Base-by-base conservation (phyloP, 2,329 filamentous ascomycete genomes). In the Tothia fuscella region DNA sequence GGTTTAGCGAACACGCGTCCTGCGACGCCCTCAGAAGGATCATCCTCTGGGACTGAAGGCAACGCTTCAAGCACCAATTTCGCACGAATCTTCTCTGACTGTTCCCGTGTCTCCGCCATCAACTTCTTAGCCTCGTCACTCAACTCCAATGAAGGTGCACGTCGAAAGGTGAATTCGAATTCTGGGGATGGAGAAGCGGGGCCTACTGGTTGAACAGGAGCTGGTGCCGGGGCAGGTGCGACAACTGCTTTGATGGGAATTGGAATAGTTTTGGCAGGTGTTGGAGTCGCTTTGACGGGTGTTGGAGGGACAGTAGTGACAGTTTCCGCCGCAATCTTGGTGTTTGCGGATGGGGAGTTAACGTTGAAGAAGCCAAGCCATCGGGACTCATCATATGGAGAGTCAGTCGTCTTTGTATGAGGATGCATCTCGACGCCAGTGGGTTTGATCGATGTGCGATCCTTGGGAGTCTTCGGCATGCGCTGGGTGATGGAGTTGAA, bases 351-450 rank as follows among this genome's bases (percentile, higher is more conserved):
- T 25, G 66, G 59, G n/a, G 73, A 63, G 47, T 73, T 76, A 57
- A 91, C 78, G 49, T 84, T 81, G 45, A 76, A 75, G 60, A 95
- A 94, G 13, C 88, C 88, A 17, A 93, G 71, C 53, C 82, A 76
- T 32, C 91, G 68, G 5, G 82, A 86, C 9, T 87, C 86, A 20
- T 91, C 87, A 2, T 81, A 75, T 33, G 83, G 68, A 41, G 82
- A 83, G 47, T 78, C 81, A 49, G 71, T 80, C 41, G 75, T 71
- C 44, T 91, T 85, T 43, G 77, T 75, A 56, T 82, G 83, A 6
- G 89, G 89, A 57, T 95, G 88, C 88, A 95, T 95, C 58, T 94
- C 87, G 46, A 79, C 76, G 48, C 72, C 71, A 36, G 80, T 67
- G 19, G 85, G 82, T 63, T 82, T 81, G 50, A 81, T 65, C 5